Evolutionary conservation across 2,329 filamentous ascomycete genomes (phyloP).

Genomic region (Diaporthe sp.): DNA sequence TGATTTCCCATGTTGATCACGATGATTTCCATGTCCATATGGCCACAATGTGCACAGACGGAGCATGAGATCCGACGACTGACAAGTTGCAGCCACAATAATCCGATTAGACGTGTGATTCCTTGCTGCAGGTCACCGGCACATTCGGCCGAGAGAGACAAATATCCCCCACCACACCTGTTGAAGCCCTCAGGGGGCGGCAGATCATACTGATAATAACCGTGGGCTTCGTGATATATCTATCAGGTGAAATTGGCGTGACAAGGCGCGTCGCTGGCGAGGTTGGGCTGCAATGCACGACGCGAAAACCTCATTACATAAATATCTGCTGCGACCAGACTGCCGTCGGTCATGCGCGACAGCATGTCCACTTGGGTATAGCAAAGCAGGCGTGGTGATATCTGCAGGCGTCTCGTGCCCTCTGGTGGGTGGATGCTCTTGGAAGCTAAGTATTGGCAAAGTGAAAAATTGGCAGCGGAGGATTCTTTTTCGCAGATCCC

Average conservation of each 20-base stretch:
- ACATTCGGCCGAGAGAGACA: neutral
- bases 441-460: slow-evolving; percentile 6
- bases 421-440: neutral
- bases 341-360: slow-evolving; percentile 13
- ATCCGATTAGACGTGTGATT: neutral
- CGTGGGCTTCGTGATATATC: neutral
- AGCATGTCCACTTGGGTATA: neutral
- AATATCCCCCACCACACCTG: neutral
- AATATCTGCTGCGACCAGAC: neutral
- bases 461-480: neutral
- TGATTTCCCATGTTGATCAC: slow-evolving; percentile 18
- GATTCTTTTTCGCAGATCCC: slow-evolving; percentile 3
- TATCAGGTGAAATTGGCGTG: slow-evolving; percentile 9
- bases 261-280: neutral
- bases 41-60: neutral
- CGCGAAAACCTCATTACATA: neutral
- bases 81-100: neutral
- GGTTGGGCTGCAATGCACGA: neutral
- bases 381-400: neutral
- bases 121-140: neutral
- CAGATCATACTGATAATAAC: neutral
- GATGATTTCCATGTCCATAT: neutral
- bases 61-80: neutral
- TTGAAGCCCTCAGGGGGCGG: neutral
- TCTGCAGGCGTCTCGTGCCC: neutral